phyloP scores from a whole-genome alignment of 106 monocot species.

The Narthecium ossifragum region DNA sequence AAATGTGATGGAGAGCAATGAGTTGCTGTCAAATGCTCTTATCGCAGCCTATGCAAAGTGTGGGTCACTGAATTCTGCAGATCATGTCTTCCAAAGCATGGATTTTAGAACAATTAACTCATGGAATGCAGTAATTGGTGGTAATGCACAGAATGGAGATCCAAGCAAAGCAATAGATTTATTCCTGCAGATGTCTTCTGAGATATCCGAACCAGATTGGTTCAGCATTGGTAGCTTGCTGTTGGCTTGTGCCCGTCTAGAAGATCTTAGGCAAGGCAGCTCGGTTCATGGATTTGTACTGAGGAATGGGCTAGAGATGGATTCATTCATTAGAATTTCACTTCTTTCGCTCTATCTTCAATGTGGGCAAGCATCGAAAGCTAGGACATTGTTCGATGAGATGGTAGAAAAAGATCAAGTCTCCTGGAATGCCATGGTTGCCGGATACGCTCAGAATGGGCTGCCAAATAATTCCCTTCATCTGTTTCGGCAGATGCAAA shows the following conservation, averaged over 20 bases:
- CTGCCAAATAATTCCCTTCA: constrained; percentile 32
- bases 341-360: constrained; percentile 59
- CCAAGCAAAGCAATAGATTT: constrained; percentile 39
- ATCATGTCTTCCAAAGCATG: constrained; percentile 22
- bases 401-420: constrained; percentile 41
- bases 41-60: constrained; percentile 68
- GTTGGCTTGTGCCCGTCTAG: constrained; percentile 37
- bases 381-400: constrained; percentile 34
- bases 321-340: constrained; percentile 53
- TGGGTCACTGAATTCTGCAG: constrained; percentile 36
- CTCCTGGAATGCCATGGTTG: constrained; percentile 70
- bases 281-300: constrained; percentile 49
- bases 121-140: constrained; percentile 77
- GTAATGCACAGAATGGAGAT: constrained; percentile 65
- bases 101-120: constrained; percentile 33
- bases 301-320: constrained; percentile 48
- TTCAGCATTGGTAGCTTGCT: constrained; percentile 66
- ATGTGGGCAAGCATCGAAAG: constrained; percentile 26
- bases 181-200: constrained; percentile 33
- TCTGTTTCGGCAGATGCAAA: constrained; percentile 45
- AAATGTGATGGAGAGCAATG: constrained; percentile 32
- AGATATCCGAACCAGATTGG: constrained; percentile 42
- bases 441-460: constrained; percentile 53
- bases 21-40: constrained; percentile 43
- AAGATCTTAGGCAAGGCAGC: constrained; percentile 25